phyloP scores from a whole-genome alignment of 2,329 filamentous ascomycete genomes.

The Ophiocordyceps camponoti-saundersi region DNA sequence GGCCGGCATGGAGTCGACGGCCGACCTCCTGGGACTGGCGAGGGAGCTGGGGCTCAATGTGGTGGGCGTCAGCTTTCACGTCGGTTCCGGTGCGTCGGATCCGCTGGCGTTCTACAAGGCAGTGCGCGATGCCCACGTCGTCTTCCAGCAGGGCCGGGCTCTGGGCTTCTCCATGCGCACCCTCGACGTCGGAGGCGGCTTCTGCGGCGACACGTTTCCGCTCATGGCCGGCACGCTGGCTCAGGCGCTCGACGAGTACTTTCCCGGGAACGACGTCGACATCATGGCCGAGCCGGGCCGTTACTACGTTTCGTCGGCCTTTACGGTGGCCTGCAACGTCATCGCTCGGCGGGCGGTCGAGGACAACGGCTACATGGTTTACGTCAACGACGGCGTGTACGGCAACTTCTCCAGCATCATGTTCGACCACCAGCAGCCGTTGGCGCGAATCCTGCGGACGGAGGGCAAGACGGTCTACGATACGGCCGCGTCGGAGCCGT shows the following conservation, averaged over 20 bases:
- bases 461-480: constrained; percentile 41
- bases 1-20: constrained; percentile 68
- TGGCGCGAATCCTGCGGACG: constrained; percentile 62
- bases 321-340: constrained; percentile 88
- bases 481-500: constrained; percentile 28
- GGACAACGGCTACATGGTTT: constrained; percentile 86
- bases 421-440: constrained; percentile 91
- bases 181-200: constrained; percentile 87
- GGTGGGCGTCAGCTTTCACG: constrained; percentile 93
- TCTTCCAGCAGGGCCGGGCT: constrained; percentile 70
- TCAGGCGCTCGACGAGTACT: constrained; percentile 69
- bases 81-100: constrained; percentile 90
- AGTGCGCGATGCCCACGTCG: constrained; percentile 69
- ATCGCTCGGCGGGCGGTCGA: constrained; percentile 85
- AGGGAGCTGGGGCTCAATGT: constrained; percentile 75
- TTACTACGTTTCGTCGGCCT: constrained; percentile 87
- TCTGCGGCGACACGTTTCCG: constrained; percentile 82
- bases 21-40: constrained; percentile 61
- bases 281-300: constrained; percentile 93
- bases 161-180: constrained; percentile 72
- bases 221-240: constrained; percentile 70
- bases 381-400: constrained; percentile 94
- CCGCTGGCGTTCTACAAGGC: constrained; percentile 83
- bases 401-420: constrained; percentile 99
- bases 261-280: constrained; percentile 56